Base-by-base conservation (phyloP, 2,329 filamentous ascomycete genomes). In the Penicillium paneum region DNA sequence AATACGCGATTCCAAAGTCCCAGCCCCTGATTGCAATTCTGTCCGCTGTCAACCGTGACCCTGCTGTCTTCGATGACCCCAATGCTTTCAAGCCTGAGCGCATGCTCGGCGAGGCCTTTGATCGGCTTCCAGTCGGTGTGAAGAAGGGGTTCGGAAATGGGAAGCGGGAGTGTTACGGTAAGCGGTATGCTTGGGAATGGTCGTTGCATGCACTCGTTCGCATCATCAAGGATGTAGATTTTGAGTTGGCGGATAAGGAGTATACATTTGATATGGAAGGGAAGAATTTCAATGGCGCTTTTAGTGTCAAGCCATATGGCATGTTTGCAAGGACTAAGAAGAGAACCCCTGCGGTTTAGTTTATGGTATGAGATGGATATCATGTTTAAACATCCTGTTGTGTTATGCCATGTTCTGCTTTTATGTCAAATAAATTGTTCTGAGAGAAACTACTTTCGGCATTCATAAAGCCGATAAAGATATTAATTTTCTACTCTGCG, bases 71-170 rank as follows among this genome's bases (percentile, higher is more conserved):
- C 45, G 80, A 83, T 0, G 84, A 89, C 52, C 85, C 86, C 0
- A 69, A 81, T 1, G 79, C 82, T 8, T 92, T 89, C 74, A 79
- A 77, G 51, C 88, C 89, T 0, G 88, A 91, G 66, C 80, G 88
- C 11, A 89, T 91, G 85, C 71, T 87, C 0, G 85, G 88, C 21
- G 87, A 87, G 17, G 80, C 81, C 26, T 91, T 89, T 65, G 82
- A 84, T 54, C 80, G 79, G 26, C 77, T 89, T 6, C 86, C 83
- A 5, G 79, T 79, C 13, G 83, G 83, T 50, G 79, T 80, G 26
- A 88, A 83, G 83, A 89, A 89, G 57, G 67, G 88, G 5, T 93
- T 91, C 63, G 89, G 89, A 0, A 88, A 89, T 54, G 89, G 88
- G 3, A 79, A 82, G 56, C 77, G 89, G 44, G 83, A 76, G 1